These are phyloP conservation scores for Xylaria sp. DNA, from an alignment of 2,329 filamentous ascomycete genomes.

Conservation along the genomic window DNA sequence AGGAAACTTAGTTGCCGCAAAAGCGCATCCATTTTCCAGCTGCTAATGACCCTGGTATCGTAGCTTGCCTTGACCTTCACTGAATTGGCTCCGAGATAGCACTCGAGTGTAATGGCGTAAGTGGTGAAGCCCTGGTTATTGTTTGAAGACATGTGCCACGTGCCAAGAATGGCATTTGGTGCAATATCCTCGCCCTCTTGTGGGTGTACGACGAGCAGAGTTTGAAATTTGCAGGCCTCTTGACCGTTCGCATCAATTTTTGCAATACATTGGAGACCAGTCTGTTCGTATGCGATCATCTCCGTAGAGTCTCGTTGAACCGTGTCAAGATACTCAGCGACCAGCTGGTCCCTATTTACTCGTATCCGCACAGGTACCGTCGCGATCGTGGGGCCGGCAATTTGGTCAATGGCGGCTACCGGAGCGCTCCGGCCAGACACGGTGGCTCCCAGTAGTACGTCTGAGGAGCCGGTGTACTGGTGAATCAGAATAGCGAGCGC, in stretches of 20 bases:
- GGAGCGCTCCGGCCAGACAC: conserved; percentile 6
- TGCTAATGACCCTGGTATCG: neutral
- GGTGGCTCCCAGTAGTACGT: neutral
- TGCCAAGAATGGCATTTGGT: neutral
- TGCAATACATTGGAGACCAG: neutral
- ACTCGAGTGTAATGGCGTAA: neutral
- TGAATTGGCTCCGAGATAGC: neutral
- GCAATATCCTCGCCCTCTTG: neutral
- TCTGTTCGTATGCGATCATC: conserved; percentile 9
- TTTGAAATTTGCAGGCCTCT: neutral
- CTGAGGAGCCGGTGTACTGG: conserved; percentile 1
- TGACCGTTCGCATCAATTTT: neutral
- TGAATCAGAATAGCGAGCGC: neutral
- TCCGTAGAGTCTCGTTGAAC: neutral
- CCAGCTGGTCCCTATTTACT: neutral
- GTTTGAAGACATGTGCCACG: neutral
- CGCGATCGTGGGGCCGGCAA: conserved; percentile 1
- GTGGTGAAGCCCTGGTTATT: neutral
- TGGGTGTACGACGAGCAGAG: neutral
- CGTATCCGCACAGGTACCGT: neutral
- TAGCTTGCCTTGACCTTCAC: neutral
- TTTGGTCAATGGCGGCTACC: neutral
- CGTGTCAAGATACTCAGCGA: neutral
- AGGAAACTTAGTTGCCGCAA: neutral
- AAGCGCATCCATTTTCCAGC: neutral